Evolutionary conservation across 2,329 filamentous ascomycete species (phyloP).

Genomic region (Colletotrichum sublineola): DNA sequence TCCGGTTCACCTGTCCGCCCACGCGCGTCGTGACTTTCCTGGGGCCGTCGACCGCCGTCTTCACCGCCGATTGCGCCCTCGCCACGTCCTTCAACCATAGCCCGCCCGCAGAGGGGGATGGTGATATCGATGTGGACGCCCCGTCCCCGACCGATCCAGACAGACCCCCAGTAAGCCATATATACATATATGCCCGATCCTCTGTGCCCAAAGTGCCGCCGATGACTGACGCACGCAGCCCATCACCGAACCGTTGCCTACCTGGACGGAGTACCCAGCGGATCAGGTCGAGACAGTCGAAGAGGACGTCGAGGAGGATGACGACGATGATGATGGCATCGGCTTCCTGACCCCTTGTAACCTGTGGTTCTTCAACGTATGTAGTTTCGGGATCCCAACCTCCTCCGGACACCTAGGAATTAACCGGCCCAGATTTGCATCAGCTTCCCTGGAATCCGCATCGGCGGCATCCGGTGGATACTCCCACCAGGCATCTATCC

Average conservation of each 20-base stretch:
- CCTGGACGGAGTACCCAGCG: neutral
- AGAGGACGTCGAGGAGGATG: neutral
- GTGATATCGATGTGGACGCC: too few relatives aligned
- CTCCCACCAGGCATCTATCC: neutral
- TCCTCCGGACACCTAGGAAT: neutral
- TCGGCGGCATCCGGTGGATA: conserved; percentile 16
- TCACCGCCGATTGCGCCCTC: too few relatives aligned
- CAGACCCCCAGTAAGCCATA: neutral
- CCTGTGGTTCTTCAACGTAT: conserved; percentile 22
- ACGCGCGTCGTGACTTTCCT: too few relatives aligned
- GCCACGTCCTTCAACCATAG: too few relatives aligned
- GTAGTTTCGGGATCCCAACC: neutral
- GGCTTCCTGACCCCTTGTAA: conserved; percentile 1
- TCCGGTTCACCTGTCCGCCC: too few relatives aligned
- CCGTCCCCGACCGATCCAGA: too few relatives aligned
- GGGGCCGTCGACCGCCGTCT: too few relatives aligned
- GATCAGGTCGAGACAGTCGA: neutral
- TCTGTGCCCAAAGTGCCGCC: neutral
- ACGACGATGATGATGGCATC: neutral
- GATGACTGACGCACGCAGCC: neutral
- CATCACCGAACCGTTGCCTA: neutral
- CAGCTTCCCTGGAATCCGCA: conserved; percentile 1
- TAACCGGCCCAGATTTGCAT: conserved; percentile 1
- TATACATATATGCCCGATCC: neutral
- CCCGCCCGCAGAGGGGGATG: too few relatives aligned